These are phyloP conservation scores for Hymenoscyphus fraxineus DNA, from an alignment of 2,329 filamentous ascomycete species.

Conservation along the genomic window DNA sequence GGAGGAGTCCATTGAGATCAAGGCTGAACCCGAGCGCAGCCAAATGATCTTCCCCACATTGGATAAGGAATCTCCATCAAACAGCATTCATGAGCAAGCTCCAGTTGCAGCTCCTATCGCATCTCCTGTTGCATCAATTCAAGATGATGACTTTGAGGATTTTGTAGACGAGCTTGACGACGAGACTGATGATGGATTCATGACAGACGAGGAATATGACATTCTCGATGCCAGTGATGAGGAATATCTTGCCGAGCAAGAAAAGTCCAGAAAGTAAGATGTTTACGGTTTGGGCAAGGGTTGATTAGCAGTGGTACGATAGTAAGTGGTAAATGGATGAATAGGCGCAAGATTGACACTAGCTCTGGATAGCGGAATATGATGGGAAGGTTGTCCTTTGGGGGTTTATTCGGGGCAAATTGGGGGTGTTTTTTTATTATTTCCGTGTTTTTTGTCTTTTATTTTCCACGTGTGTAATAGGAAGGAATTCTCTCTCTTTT, in stretches of 20 bases:
- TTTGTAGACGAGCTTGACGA: slow-evolving; percentile 49
- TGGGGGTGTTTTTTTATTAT: no score
- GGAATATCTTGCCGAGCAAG: slow-evolving; percentile 62
- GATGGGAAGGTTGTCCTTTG: no score
- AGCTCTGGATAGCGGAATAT: background rate
- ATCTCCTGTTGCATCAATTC: slow-evolving; percentile 30
- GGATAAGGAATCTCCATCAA: slow-evolving; percentile 84
- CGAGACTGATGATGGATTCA: slow-evolving; percentile 68
- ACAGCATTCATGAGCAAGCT: slow-evolving; percentile 70
- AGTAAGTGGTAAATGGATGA: slow-evolving; percentile 9
- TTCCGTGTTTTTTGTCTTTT: no score
- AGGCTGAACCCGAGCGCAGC: slow-evolving; percentile 42
- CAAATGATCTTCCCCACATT: slow-evolving; percentile 97
- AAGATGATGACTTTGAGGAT: slow-evolving; percentile 48
- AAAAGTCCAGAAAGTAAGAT: slow-evolving; percentile 31
- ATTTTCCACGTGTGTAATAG: no score
- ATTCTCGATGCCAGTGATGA: slow-evolving; percentile 93
- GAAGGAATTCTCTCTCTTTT: no score
- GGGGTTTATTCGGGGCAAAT: no score
- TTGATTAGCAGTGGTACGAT: slow-evolving; percentile 1
- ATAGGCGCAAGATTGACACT: slow-evolving; percentile 10
- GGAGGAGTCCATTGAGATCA: slow-evolving; percentile 30
- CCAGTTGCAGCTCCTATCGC: slow-evolving; percentile 46
- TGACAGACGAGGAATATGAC: slow-evolving; percentile 98
- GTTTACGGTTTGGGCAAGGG: background rate